Evolutionary conservation across 2,329 filamentous ascomycete genomes (phyloP).

Genomic region (Sporothrix protearum): DNA sequence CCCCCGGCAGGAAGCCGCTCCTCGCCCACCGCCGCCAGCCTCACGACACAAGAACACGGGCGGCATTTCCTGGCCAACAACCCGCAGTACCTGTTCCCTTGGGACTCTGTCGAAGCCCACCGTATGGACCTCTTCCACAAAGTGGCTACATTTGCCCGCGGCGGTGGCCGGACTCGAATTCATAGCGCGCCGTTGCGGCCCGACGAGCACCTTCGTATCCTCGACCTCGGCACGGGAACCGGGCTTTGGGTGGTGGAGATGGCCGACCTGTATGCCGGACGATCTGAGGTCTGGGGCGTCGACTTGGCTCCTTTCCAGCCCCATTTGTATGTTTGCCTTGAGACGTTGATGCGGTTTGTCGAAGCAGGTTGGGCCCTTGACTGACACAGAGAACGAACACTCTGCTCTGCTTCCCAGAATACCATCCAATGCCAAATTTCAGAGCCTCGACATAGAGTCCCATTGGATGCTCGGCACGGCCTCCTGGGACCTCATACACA

Average conservation of each 20-base stretch:
- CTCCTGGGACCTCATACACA: conserved; percentile 78
- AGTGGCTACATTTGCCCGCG: conserved; percentile 64
- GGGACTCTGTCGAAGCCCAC: conserved; percentile 41
- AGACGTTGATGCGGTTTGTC: not conserved
- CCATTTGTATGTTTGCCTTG: conserved; percentile 8
- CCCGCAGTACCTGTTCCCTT: conserved; percentile 19
- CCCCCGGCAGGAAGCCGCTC: not conserved
- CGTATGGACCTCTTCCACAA: conserved; percentile 80
- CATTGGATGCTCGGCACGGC: conserved; percentile 57
- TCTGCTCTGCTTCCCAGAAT: conserved; percentile 49
- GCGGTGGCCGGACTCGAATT: conserved; percentile 35
- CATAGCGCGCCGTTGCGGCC: conserved; percentile 35
- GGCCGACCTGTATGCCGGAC: conserved; percentile 47
- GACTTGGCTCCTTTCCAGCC: conserved; percentile 24
- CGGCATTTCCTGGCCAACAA: conserved; percentile 14
- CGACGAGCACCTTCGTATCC: conserved; percentile 38
- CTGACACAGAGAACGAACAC: not conserved
- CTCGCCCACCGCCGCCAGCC: not conserved
- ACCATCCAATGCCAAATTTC: conserved; percentile 64
- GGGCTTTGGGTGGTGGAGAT: conserved; percentile 91
- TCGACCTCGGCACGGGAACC: conserved; percentile 78
- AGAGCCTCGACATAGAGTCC: conserved; percentile 72
- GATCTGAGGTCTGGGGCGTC: conserved; percentile 23
- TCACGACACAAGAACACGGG: conserved; percentile 21
- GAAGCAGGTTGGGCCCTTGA: not conserved